Evolutionary conservation across 192 early-diverging fungal species (phyloP).

Genomic region (Backusella macrospora): DNA sequence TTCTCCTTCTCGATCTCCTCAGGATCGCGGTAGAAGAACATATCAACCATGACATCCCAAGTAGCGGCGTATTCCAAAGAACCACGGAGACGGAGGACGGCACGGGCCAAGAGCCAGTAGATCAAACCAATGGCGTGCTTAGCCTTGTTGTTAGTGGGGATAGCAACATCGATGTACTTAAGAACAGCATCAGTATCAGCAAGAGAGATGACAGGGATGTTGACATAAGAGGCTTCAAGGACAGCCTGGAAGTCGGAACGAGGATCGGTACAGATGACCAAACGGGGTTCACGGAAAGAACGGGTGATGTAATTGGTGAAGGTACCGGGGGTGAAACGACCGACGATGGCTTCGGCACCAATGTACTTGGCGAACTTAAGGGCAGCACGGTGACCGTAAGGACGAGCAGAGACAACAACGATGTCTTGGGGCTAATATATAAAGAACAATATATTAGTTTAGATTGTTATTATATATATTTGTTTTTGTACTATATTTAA

Average conservation of each 20-base stretch:
- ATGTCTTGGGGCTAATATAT: constrained; percentile 80
- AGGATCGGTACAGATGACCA: constrained; percentile 98
- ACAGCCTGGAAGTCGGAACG: constrained; percentile 98
- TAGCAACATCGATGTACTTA: constrained; percentile 95
- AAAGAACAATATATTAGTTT: constrained; percentile 96
- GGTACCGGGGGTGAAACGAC: constrained; percentile 99
- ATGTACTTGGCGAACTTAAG: constrained; percentile 99
- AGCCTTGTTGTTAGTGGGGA: constrained; percentile 99
- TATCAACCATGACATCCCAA: constrained; percentile 99
- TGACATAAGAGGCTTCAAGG: constrained; percentile 99
- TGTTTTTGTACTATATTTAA: neutral
- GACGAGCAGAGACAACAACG: constrained; percentile 94
- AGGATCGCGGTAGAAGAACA: constrained; percentile 99
- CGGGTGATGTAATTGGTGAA: constrained; percentile 99
- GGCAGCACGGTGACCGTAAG: constrained; percentile 98
- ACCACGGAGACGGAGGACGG: constrained; percentile 98
- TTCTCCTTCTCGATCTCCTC: constrained; percentile 96
- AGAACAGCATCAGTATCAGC: constrained; percentile 97
- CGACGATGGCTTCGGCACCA: constrained; percentile 98
- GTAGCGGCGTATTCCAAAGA: constrained; percentile 79
- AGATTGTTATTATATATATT: neutral
- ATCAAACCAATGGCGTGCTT: constrained; percentile 99
- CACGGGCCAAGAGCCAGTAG: constrained; percentile 97
- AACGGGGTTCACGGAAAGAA: constrained; percentile 98
- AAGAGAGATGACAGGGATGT: constrained; percentile 99